Base-by-base conservation (phyloP, 1,284 basidiomycete species). In the Wolfiporia cocos region DNA sequence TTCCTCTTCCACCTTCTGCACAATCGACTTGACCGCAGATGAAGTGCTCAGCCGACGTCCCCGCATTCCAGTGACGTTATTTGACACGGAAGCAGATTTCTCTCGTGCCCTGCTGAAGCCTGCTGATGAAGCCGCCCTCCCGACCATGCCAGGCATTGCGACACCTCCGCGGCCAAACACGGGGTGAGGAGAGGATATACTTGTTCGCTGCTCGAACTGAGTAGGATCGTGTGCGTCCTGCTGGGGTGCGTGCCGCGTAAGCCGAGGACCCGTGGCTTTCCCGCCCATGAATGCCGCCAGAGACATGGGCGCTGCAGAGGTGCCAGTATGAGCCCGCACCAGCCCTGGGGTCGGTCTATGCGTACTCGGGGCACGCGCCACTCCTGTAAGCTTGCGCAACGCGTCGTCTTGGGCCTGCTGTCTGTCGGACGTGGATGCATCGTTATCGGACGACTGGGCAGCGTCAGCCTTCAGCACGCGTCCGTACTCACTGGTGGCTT, bases 261-360 rank as follows among this genome's bases (percentile, higher is more conserved):
- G 69, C 32, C 78, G 69, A 6, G 86, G 86, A 15, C 81, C 83
- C 33, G 74, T 75, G 18, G 81, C 79, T 35, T 71, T 73, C 3
- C 86, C 85, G 33, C 86, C 86, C 47, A 89, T 87, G 58, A 88
- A 86, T 2, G 81, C 70, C 2, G 86, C 86, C 15, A 89, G 70
- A 1, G 86, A 87, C 6, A 82, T 73, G 1, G 77, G 66, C 35
- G 71, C 70, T 0, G 66, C 50, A 15, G 50, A 32, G 2, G 29
- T 20, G 19, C 5, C 17, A 4, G 36, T 29, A 6, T 19, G 36
- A n/a, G 22, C 36, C 45, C 57, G 38, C 47, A 37, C 17, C 42
- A 31, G 26, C 17, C 21, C 31, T 4, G 51, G 36, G 34, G 39
- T 47, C 26, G 60, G 39, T 10, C 45, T 28, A 29, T 53, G 39